Base-by-base conservation (phyloP, 345 rosid species). In the Erodium maritimum region DNA sequence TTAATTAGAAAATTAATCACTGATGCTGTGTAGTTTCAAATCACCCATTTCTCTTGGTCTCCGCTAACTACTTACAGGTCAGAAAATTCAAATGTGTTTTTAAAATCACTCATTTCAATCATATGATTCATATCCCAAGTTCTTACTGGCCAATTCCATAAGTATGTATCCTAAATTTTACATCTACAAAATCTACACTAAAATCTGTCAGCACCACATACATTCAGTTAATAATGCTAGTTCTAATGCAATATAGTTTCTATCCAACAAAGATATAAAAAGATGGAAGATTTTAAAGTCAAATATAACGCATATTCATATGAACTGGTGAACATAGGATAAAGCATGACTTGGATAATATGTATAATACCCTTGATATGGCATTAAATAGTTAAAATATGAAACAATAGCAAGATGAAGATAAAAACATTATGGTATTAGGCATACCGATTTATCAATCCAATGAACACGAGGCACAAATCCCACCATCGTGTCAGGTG, bases 381-480 rank as follows among this genome's bases (percentile, higher is more conserved):
- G 14, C 46, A 37, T 4, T 37, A 5, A 37, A 11, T 37, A 3
- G 14, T 37, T 5, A 12, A 37, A 37, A 37, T 37, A 37, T 37
- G 46, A 37, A 37, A 14, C 22, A 23, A 17, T 5, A 21, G 51
- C 58, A 60, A 18, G 52, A 51, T 45, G 19, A 19, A 33, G 1
- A 61, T 2, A n/a, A 60, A 54, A 2, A 4, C 12, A 11, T 21
- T 10, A 54, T 25, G 45, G 65, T 17, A 17, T 5, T 4, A 8
- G 5, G 63, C 77, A 52, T 84, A 86, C 95, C 74, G 68, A 64
- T 54, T 73, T 60, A 64, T 82, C 87, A 61, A 86, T 51, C 86
- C 93, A 84, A 71, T 86, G 91, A 29, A 67, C 77, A 54, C 96
- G 98, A 2, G 98, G 98, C 20, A 91, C 98, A 37, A 82, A 91